phyloP scores from a whole-genome alignment of 169 alveolate genomes.

The Babesia bigemina region DNA sequence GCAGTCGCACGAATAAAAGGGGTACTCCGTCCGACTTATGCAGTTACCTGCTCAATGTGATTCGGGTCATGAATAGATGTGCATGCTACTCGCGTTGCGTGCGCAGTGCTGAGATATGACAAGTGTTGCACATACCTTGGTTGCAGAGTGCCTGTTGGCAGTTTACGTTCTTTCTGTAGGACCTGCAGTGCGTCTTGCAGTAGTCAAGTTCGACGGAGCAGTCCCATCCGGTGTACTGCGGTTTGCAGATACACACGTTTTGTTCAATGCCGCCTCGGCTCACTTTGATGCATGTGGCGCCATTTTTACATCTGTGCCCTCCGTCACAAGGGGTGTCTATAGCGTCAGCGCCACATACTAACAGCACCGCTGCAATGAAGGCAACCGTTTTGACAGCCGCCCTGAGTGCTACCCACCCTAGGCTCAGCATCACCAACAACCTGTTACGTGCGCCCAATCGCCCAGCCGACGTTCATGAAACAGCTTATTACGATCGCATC shows the following conservation, averaged over 20 bases:
- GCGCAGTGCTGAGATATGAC: background rate
- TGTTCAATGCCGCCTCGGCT: background rate
- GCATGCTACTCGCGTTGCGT: background rate
- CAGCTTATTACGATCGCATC: too few relatives aligned
- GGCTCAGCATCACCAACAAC: too few relatives aligned
- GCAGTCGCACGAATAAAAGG: slow-evolving; percentile 76
- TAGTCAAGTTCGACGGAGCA: slow-evolving; percentile 53
- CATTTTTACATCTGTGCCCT: slow-evolving; percentile 38
- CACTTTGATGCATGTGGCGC: slow-evolving; percentile 44
- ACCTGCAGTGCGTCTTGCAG: slow-evolving; percentile 64
- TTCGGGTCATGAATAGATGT: background rate
- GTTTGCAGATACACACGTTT: slow-evolving; percentile 59
- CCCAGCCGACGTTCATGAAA: too few relatives aligned
- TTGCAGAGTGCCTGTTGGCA: slow-evolving; percentile 65
- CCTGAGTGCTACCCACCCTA: background rate
- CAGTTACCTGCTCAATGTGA: slow-evolving; percentile 60
- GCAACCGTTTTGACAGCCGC: background rate
- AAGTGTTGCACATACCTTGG: slow-evolving; percentile 47
- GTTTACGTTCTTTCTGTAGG: slow-evolving; percentile 39
- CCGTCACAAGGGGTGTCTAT: slow-evolving; percentile 39
- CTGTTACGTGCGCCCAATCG: too few relatives aligned
- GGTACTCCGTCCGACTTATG: slow-evolving; percentile 51
- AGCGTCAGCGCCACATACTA: background rate
- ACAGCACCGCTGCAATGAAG: background rate
- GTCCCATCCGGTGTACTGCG: slow-evolving; percentile 68